phyloP scores from a whole-genome alignment of 148 eudicot species.

The Rhododendron ferrugineum region DNA sequence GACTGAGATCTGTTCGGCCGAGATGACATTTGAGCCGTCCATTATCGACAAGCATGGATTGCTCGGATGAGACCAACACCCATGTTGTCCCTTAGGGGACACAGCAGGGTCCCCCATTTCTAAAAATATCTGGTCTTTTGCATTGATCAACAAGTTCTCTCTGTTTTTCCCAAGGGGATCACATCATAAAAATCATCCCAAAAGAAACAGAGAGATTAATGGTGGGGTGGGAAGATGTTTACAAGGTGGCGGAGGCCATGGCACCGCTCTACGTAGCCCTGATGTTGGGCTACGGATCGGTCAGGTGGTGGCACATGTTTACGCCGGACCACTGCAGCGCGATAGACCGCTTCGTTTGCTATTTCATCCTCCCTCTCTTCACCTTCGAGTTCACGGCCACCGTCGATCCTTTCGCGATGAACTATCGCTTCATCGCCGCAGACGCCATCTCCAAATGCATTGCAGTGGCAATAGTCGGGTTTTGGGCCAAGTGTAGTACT shows the following conservation, averaged over 20 bases:
- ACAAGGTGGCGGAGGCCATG: conserved; percentile 72
- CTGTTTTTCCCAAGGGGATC: not conserved
- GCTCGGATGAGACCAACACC: no score
- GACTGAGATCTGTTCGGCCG: no score
- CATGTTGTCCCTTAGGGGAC: no score
- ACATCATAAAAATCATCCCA: not conserved
- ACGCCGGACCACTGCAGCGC: conserved; percentile 61
- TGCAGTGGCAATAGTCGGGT: conserved; percentile 33
- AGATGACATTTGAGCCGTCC: no score
- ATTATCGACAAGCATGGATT: no score
- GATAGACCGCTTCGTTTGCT: conserved; percentile 58
- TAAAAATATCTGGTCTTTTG: no score
- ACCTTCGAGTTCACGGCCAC: conserved; percentile 68
- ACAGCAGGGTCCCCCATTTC: no score
- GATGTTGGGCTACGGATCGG: conserved; percentile 61
- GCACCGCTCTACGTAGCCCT: conserved; percentile 74
- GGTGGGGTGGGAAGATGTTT: conserved; percentile 72
- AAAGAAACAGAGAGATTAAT: conserved; percentile 17
- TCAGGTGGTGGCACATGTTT: conserved; percentile 67
- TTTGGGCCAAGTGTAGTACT: conserved; percentile 41
- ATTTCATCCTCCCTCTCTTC: conserved; percentile 66
- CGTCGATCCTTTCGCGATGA: conserved; percentile 60
- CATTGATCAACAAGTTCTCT: not conserved
- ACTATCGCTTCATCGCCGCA: conserved; percentile 53
- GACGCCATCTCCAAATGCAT: conserved; percentile 64